Conservation (phyloP, 164 flowering plant species). For the Liriodendron chinense region DNA sequence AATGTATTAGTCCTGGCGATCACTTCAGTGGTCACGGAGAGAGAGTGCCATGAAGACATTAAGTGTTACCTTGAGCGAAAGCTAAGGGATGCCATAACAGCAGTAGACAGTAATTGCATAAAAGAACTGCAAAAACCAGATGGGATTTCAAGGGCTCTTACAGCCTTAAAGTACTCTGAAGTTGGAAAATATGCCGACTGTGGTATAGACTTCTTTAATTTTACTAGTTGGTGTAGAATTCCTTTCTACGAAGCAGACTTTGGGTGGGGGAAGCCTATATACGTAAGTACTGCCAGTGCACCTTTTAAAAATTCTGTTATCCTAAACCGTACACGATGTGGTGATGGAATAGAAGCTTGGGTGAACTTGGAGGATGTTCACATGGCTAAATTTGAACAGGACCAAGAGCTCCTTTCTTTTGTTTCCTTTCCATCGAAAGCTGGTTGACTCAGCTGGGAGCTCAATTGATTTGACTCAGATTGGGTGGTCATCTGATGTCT, state of each 20-base stretch:
- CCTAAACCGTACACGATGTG: background rate
- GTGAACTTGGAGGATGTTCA: background rate
- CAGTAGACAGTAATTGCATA: background rate
- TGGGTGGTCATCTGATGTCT: too few species aligned
- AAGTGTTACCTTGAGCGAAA: background rate
- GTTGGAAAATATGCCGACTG: background rate
- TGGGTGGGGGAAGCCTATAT: conserved; percentile 3
- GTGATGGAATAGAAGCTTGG: conserved; percentile 10
- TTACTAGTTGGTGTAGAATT: background rate
- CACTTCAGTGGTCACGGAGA: background rate
- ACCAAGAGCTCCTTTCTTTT: conserved; percentile 2
- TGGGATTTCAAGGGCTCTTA: background rate
- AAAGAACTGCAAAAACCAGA: background rate
- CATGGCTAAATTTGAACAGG: conserved; percentile 2
- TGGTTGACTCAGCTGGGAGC: background rate
- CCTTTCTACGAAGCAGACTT: conserved; percentile 4
- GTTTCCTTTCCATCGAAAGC: background rate
- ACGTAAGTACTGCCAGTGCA: background rate
- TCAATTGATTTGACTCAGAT: too few species aligned
- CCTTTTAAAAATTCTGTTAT: background rate
- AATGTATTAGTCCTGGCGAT: background rate
- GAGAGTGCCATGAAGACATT: background rate
- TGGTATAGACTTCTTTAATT: background rate
- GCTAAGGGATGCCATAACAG: background rate
- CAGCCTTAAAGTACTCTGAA: background rate